Evolutionary conservation across 495 filamentous ascomycete genomes (phyloP), one percentile per base, ranked within the genome.

Genomic region (Trichodelitschia bisporula): DNA sequence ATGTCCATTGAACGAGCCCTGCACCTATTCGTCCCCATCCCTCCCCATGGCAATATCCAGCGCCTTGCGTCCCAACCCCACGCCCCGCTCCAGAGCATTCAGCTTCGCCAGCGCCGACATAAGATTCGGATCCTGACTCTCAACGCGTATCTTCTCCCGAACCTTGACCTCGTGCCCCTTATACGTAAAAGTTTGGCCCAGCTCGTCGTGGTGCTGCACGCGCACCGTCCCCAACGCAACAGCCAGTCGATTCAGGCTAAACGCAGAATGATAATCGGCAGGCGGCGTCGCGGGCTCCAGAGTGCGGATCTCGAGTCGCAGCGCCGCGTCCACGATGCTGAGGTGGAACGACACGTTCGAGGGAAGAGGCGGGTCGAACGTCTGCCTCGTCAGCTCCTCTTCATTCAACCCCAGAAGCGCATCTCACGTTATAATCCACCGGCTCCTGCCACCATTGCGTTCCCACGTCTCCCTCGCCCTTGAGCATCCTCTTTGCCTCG

Each of bases 41-140:
- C 65, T 62, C 3, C 69, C 77, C 72, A 83, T 79, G 1, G 92
- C 77, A 24, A 80, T 64, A 18, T 61, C 69, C 44, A 95, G 47
- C n/a, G 72, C 72, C 40, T 61, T 48, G 35, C 77, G 61, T 43
- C 69, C 70, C 33, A 71, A 53, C 32, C 49, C 57, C 6, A 93
- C 57, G 32, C 65, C 65, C 43, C 83, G 68, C 30, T 79, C 72
- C 33, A 95, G 47, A 14, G 77, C 78, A 17, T 61, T 70, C 50
- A 97, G 48, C 53, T 97, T 97, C 3, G 79, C 74, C 55, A 77
- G 72, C 11, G 83, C 58, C n/a, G 72, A 66, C 53, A 97, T 64
- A 37, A 97, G 39, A 44, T 69, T 78, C 18, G 86, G 89, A 45
- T 97, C 86, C 33, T 82, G 77, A 34, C 69, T 83, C 54, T 92